A percentile compares a stretch with the other conserved stretches of the same genome.
phyloP scores from a whole-genome alignment of 305 asterid species.

The Fraxinus velutina region DNA sequence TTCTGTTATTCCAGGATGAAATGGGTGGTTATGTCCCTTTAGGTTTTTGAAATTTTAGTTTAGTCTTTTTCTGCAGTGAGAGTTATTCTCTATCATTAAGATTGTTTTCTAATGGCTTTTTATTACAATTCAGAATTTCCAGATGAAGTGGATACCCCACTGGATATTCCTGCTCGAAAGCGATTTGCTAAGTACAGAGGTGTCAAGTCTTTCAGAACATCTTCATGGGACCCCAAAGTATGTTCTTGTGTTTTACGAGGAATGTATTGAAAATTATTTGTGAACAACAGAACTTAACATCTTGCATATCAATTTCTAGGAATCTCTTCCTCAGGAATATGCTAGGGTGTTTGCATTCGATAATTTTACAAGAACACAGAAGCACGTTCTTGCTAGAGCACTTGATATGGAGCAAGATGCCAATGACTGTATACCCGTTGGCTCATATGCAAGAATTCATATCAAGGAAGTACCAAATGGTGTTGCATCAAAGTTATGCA shows the following conservation, averaged over 20 bases:
- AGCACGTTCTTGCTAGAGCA: slow-evolving; percentile 75
- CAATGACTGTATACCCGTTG: slow-evolving; percentile 51
- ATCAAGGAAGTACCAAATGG: slow-evolving; percentile 53
- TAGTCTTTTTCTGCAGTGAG: not conserved
- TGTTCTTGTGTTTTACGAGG: slow-evolving; percentile 22
- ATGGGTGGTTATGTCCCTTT: not conserved
- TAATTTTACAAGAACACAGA: slow-evolving; percentile 73
- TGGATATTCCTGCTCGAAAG: slow-evolving; percentile 84
- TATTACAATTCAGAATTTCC: slow-evolving; percentile 61
- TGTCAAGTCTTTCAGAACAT: slow-evolving; percentile 86
- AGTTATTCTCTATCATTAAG: not conserved
- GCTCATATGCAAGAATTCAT: slow-evolving; percentile 71
- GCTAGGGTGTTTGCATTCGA: slow-evolving; percentile 86
- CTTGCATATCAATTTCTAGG: slow-evolving; percentile 49
- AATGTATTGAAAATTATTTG: slow-evolving; percentile 1
- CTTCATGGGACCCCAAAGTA: slow-evolving; percentile 98
- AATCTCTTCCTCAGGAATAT: slow-evolving; percentile 90
- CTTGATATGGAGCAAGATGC: slow-evolving; percentile 59
- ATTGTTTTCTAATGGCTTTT: slow-evolving; percentile 21
- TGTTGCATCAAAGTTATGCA: slow-evolving; percentile 58
- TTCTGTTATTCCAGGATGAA: not conserved
- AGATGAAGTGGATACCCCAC: slow-evolving; percentile 96
- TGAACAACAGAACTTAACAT: slow-evolving; percentile 15
- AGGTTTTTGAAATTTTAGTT: not conserved
- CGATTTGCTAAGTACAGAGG: slow-evolving; percentile 96